Percentiles rank a stretch among this genome's conserved stretches.
Conservation (phyloP, 805 yeast species). For the Ascoidea rubescens region DNA sequence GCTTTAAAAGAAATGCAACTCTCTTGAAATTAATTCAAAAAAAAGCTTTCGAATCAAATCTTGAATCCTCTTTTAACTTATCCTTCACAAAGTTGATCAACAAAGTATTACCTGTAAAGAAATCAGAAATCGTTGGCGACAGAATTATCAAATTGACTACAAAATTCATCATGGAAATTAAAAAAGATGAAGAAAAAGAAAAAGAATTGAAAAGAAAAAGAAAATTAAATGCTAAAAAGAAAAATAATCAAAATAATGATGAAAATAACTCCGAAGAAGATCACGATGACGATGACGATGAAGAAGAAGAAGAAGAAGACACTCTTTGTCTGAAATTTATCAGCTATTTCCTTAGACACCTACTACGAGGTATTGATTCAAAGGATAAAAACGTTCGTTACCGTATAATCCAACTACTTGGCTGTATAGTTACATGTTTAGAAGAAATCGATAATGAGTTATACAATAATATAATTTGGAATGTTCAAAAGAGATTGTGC, state of each 20-base stretch:
- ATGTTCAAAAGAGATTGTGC: constrained; percentile 46
- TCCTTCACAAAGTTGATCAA: constrained; percentile 49
- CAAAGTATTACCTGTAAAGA: constrained; percentile 52
- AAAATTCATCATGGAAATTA: constrained; percentile 38
- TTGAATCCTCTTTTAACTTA: constrained; percentile 44
- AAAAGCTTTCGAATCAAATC: constrained; percentile 36
- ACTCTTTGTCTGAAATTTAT: constrained; percentile 36
- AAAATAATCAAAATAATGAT: constrained; percentile 16
- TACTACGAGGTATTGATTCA: constrained; percentile 69
- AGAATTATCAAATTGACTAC: constrained; percentile 56
- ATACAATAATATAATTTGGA: constrained; percentile 46
- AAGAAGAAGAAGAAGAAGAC: constrained; percentile 25
- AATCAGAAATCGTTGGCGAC: constrained; percentile 61
- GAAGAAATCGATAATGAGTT: constrained; percentile 66
- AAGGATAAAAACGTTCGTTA: constrained; percentile 65
- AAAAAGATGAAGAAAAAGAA: constrained; percentile 12
- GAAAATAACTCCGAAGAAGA: constrained; percentile 13
- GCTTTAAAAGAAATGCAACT: constrained; percentile 63
- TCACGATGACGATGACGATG: constrained; percentile 15
- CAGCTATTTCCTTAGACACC: constrained; percentile 45
- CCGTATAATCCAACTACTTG: constrained; percentile 64
- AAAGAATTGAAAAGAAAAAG: constrained; percentile 18
- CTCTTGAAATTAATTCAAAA: constrained; percentile 45
- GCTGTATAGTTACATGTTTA: constrained; percentile 54
- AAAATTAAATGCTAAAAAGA: constrained; percentile 12